Conservation (phyloP, 768 basidiomycete species). For the Leucocoprinus leucothites region DNA sequence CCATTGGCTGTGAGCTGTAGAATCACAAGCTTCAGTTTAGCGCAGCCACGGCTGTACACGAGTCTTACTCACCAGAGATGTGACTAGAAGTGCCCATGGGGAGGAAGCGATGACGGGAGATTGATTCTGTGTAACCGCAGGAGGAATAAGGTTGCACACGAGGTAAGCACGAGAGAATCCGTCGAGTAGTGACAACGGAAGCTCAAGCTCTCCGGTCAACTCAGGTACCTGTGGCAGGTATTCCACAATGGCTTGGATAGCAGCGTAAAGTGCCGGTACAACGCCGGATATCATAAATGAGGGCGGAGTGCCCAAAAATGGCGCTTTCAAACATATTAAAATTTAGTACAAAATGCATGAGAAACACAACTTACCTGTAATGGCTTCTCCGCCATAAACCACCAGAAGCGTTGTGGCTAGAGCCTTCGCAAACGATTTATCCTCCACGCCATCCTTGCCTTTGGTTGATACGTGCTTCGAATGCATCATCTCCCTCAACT, state of each 20-base stretch:
- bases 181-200: conserved; percentile 73
- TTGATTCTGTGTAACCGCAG: conserved; percentile 54
- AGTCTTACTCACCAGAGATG: conserved; percentile 57
- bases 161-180: conserved; percentile 78
- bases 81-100: conserved; percentile 73
- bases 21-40: background rate
- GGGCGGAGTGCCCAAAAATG: conserved; percentile 61
- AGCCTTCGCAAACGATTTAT: conserved; percentile 56
- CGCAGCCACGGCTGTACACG: background rate
- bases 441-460: conserved; percentile 36
- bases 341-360: background rate
- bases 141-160: conserved; percentile 74
- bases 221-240: conserved; percentile 54
- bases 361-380: conserved; percentile 48
- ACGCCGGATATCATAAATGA: conserved; percentile 80
- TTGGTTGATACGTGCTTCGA: conserved; percentile 41
- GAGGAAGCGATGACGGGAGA: conserved; percentile 53
- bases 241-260: conserved; percentile 59
- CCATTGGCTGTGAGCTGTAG: conserved; percentile 67
- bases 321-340: conserved; percentile 35
- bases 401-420: conserved; percentile 57
- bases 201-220: conserved; percentile 54
- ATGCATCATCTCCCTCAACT: conserved; percentile 53
- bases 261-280: conserved; percentile 58
- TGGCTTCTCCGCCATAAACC: conserved; percentile 77